Percentiles rank a stretch among this genome's conserved stretches.
Conservation (phyloP, 768 basidiomycete genomes). For the Tubosaeta sp. region DNA sequence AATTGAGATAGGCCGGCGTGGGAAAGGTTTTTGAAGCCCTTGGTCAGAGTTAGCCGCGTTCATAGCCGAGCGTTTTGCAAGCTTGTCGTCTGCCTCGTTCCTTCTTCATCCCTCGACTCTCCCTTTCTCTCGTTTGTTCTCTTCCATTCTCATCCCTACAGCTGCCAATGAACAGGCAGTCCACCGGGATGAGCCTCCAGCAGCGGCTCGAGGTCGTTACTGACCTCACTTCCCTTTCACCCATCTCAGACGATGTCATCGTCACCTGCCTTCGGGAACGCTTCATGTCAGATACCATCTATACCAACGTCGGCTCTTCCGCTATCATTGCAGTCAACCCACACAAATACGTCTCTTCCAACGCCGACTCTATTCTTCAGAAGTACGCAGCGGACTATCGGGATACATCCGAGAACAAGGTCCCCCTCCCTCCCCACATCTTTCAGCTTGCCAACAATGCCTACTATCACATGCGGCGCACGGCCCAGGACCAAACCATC, state of each 20-base stretch:
- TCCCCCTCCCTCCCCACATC: conserved; percentile 74
- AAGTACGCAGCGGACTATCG: conserved; percentile 87
- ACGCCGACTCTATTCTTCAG: conserved; percentile 78
- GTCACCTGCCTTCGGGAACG: conserved; percentile 82
- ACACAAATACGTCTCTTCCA: conserved; percentile 82
- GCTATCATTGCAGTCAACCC: conserved; percentile 87
- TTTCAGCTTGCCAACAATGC: conserved; percentile 89
- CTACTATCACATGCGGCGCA: conserved; percentile 95
- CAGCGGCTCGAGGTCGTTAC: conserved; percentile 68
- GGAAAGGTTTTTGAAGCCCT: conserved; percentile 8
- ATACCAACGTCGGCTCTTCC: conserved; percentile 69
- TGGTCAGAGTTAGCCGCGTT: conserved; percentile 26
- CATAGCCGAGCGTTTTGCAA: conserved; percentile 17
- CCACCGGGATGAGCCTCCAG: conserved; percentile 44
- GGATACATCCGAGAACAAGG: conserved; percentile 61
- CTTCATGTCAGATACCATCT: conserved; percentile 80
- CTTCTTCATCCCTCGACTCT: conserved; percentile 4
- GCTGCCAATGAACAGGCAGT: conserved; percentile 39
- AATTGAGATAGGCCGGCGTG: conserved; percentile 16
- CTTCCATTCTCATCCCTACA: not conserved
- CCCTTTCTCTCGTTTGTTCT: not conserved
- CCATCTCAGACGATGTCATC: conserved; percentile 78
- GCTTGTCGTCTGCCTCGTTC: conserved; percentile 18
- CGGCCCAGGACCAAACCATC: conserved; percentile 88
- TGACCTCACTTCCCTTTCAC: conserved; percentile 64